Evolutionary conservation across 495 filamentous ascomycete genomes (phyloP), one percentile per base, ranked within the genome.

Genomic region (Penicillium salamii): DNA sequence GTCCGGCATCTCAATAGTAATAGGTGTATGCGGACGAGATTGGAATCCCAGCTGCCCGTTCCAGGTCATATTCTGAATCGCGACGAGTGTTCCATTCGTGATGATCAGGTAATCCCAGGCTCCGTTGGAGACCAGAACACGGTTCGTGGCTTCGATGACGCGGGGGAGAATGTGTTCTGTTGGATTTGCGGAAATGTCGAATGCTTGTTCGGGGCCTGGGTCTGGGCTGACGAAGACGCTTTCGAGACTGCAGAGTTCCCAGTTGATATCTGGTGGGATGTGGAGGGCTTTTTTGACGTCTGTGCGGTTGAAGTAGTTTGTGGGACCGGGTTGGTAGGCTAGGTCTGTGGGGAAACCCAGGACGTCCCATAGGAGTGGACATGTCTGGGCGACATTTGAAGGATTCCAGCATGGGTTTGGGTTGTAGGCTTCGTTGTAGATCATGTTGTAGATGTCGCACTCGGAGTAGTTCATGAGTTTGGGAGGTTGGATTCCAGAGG

Each of bases 41-140:
- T 44, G 41, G 41, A 44, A 44, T 5, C 41, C 41, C 1, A 44
- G 74, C 19, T 72, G 59, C 17, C 83, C 82, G 52, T 81, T 78
- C 79, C 81, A 87, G 5, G 81, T 86, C 79, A 86, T 83, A 62
- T 86, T 86, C 61, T 86, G 82, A 52, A 86, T 82, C 26, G 76
- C 66, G 31, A 86, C 59, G 5, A 86, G 65, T 0, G 81, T 83
- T n/a, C 81, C 84, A 53, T 84, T 44, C 17, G 41, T 44, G 17
- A 44, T 44, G 3, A 44, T 44, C 11, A 44, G 28, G 21, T 44
- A 44, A 6, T 44, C 41, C 41, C 41, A 44, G 19, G 28, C 41
- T 33, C 41, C 41, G 17, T 44, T 44, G 17, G 41, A 32, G 26
- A 44, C 32, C 15, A 44, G 17, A 15, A 44, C 41, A 7, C 41